Evolutionary conservation across 2,329 filamentous ascomycete genomes (phyloP).

Genomic region (Pyricularia pennisetigena): DNA sequence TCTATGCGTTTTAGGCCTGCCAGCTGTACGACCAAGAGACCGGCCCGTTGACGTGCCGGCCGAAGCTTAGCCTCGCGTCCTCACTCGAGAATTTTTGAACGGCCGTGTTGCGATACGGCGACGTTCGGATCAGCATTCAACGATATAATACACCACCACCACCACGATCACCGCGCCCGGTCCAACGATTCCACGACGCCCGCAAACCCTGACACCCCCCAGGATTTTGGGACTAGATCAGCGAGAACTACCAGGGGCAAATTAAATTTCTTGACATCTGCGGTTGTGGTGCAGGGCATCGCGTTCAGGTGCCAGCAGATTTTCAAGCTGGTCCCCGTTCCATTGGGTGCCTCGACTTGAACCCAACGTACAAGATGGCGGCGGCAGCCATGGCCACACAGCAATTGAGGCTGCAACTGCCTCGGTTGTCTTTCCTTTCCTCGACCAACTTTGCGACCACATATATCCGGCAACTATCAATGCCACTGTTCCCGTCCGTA

Average conservation of each 20-base stretch:
- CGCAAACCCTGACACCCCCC: neutral
- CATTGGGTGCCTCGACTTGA: neutral
- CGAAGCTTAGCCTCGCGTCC: neutral
- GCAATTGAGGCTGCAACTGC: constrained; percentile 14
- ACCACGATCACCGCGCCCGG: too few species aligned
- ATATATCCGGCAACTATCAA: constrained; percentile 11
- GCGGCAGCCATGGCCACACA: constrained; percentile 11
- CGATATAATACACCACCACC: neutral
- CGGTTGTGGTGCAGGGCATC: neutral
- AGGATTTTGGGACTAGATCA: neutral
- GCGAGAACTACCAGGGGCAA: neutral
- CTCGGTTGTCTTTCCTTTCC: constrained; percentile 12
- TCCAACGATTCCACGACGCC: neutral
- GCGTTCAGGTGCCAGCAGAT: neutral
- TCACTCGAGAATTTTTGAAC: neutral
- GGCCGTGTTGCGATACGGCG: neutral
- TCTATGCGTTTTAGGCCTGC: neutral
- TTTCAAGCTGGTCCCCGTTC: neutral
- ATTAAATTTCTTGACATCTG: neutral
- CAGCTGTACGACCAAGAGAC: neutral
- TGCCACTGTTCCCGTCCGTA: constrained; percentile 15
- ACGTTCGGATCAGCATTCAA: neutral
- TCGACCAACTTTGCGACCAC: constrained; percentile 3
- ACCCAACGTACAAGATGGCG: constrained; percentile 14
- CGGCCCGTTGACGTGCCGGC: neutral